Base-by-base conservation (phyloP, 2,329 filamentous ascomycete species). In the Coniochaeta sp. region DNA sequence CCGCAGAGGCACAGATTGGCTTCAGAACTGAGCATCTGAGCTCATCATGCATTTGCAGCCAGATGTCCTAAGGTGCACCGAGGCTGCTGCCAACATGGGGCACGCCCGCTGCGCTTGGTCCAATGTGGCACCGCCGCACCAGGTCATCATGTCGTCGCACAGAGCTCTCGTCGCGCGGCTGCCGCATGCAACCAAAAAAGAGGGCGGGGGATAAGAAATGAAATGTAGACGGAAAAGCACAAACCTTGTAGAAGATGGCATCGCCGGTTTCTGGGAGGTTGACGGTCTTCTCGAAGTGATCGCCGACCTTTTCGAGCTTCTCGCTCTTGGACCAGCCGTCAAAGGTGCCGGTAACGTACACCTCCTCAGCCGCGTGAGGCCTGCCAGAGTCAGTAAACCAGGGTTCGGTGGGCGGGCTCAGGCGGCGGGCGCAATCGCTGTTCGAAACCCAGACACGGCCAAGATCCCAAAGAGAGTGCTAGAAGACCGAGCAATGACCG, bases 231-330 rank as follows among this genome's bases (percentile, higher is more conserved):
- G 47, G 30, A 60, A 30, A 65, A 34, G 38, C 36, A 78, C 81
- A 67, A 79, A 96, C 93, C 91, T 99, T 99, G 86, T 97, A 99
- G 71, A 88, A 87, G 67, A 96, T 88, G 78, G 95, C 96, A 64
- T 87, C 79, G 56, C 79, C 77, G 17, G 79, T 77, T 59, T 84
- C 79, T 57, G 88, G 80, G 36, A 98, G 81, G 58, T 84, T 79
- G 62, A 99, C 91, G 36, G 85, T 85, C 81, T 96, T 96, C 75
- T 89, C 81, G 75, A 96, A 96, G 68, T 82, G 69, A 64, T 86
- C 80, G 71, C 83, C 89, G 44, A 86, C 81, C 77, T 91, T 91
- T 55, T 92, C 87, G 61, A 99, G 83, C 79, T 89, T 85, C 73
- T 93, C 85, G 60, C 86, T 91, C 81, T 95, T 93, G 66, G 84